Percentiles rank a stretch among this genome's conserved stretches.
Conservation (phyloP, 2,329 filamentous ascomycete species). For the Periconia digitata region DNA sequence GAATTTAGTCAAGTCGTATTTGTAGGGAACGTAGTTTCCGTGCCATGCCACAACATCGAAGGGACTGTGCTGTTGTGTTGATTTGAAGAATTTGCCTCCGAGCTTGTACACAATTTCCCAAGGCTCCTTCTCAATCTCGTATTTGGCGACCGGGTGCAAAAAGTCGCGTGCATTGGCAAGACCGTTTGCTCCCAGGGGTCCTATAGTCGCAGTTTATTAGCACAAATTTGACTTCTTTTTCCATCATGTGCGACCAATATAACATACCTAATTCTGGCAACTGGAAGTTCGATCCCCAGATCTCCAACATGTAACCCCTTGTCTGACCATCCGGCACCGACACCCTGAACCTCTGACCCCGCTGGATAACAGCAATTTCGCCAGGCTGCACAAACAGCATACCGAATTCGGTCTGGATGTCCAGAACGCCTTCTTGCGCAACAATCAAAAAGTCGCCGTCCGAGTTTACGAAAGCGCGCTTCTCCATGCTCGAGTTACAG, state of each 20-base stretch:
- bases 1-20: conserved; percentile 79
- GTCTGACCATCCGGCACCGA: conserved; percentile 63
- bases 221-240: no score
- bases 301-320: conserved; percentile 68
- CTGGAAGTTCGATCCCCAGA: conserved; percentile 44
- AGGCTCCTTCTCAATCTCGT: conserved; percentile 53
- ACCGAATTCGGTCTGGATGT: conserved; percentile 78
- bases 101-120: conserved; percentile 54
- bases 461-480: conserved; percentile 54
- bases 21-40: conserved; percentile 73
- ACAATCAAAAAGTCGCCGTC: conserved; percentile 80
- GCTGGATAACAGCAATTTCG: conserved; percentile 75
- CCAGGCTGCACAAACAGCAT: conserved; percentile 73
- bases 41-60: conserved; percentile 83
- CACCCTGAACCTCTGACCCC: conserved; percentile 74
- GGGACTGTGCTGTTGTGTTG: conserved; percentile 68
- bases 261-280: conserved; percentile 37
- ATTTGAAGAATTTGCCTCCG: conserved; percentile 66
- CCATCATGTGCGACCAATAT: neutral
- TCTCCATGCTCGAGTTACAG: conserved; percentile 40
- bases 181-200: conserved; percentile 43
- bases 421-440: conserved; percentile 70
- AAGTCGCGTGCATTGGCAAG: conserved; percentile 61
- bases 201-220: no score
- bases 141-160: conserved; percentile 69